Evolutionary conservation across 306 rosid genomes (phyloP), one percentile per base, ranked within the genome.

Genomic region (Fragaria vesca): DNA sequence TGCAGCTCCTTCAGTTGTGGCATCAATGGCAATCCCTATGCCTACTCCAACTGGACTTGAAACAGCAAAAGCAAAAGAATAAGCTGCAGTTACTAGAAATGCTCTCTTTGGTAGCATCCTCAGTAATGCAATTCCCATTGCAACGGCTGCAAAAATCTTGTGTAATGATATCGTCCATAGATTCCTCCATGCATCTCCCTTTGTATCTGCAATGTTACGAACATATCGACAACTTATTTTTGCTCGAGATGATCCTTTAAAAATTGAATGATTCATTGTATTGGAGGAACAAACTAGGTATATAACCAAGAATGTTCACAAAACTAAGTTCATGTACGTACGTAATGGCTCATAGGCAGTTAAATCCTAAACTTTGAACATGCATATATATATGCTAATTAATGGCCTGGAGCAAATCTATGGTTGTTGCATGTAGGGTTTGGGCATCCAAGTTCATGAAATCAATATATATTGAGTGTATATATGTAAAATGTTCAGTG

Each of bases 121-220:
- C 32, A 93, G 89, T 72, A 91, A 75, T 7, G 96, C 96, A 0
- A 91, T 93, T 43, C 96, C 97, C 97, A 91, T 93, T 20, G 88
- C 94, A 0, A 88, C 65, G 3, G 97, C 94, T 12, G 97, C 97
- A 84, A 93, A 90, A 69, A 91, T 72, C 85, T 93, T 93, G 90
- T 93, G 97, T 76, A 91, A 69, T 2, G 89, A 88, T 82, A 90
- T 91, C 58, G 94, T 93, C 97, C 96, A 93, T 8, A 91, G 84
- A 52, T 85, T 90, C 83, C 85, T 93, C 97, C 97, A 91, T 76
- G 94, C 96, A n/a, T 91, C 94, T 0, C 54, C 71, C 78, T 86
- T 87, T 2, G 51, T 89, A 79, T 70, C 97, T 90, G 80, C 61
- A 62, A 21, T 1, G 15, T 5, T 28, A 20, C 20, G 10, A 7